Evolutionary conservation across 768 basidiomycete species (phyloP).

Genomic region (Dioszegia hungarica): DNA sequence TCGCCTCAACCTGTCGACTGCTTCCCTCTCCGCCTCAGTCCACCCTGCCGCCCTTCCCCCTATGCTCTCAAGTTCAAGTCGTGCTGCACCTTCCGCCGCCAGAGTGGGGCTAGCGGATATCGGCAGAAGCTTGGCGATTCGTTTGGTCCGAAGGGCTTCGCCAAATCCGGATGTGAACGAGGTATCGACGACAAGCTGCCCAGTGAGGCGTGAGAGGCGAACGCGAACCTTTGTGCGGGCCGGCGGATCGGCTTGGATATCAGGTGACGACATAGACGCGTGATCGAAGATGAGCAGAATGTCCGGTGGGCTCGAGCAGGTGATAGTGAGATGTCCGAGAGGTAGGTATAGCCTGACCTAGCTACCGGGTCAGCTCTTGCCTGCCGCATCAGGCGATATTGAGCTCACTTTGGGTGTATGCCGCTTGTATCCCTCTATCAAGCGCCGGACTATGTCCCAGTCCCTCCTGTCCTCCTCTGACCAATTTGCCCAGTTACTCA

Average conservation of each 20-base stretch:
- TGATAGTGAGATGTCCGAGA: constrained; percentile 24
- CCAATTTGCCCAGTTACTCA: constrained; percentile 12
- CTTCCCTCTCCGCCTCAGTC: constrained; percentile 21
- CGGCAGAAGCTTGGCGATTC: neutral
- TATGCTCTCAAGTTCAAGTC: neutral
- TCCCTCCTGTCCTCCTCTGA: constrained; percentile 10
- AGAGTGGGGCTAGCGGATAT: no score
- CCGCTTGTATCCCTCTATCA: constrained; percentile 28
- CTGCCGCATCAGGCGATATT: neutral
- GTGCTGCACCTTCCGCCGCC: no score
- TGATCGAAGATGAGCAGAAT: constrained; percentile 18
- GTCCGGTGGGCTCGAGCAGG: constrained; percentile 39
- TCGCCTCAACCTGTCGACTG: constrained; percentile 12
- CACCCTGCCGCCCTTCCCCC: neutral
- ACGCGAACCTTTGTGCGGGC: neutral
- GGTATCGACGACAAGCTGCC: neutral
- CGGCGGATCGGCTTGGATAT: neutral
- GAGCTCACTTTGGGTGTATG: constrained; percentile 25
- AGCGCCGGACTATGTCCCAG: constrained; percentile 16
- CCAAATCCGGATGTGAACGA: neutral
- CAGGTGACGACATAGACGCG: neutral
- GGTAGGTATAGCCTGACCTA: constrained; percentile 32
- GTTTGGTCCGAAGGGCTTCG: neutral
- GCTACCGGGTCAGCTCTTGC: neutral
- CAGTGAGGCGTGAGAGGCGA: neutral